A percentile compares a stretch with the other conserved stretches of the same genome.
Conservation (phyloP, 1,284 basidiomycete genomes). For the Omphalotus olearius region DNA sequence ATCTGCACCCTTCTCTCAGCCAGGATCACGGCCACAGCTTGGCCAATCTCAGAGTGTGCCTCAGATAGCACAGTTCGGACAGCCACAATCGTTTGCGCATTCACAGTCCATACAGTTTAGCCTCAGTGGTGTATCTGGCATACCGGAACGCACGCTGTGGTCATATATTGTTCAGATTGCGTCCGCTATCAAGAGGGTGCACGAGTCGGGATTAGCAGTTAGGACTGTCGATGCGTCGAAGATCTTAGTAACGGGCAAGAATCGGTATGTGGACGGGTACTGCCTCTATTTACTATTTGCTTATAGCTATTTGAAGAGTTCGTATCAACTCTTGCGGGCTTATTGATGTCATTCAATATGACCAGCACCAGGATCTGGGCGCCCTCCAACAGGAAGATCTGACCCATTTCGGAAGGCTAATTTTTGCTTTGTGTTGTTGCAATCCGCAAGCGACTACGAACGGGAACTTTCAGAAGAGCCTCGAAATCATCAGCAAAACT, state of each 20-base stretch:
- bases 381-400: conserved; percentile 86
- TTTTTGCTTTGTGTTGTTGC: conserved; percentile 79
- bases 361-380: conserved; percentile 57
- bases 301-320: conserved; percentile 39
- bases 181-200: conserved; percentile 82
- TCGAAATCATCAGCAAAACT: conserved; percentile 71
- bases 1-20: conserved; percentile 28
- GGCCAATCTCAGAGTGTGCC: conserved; percentile 15
- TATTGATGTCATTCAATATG: conserved; percentile 80
- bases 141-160: conserved; percentile 90
- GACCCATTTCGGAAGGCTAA: conserved; percentile 79
- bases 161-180: conserved; percentile 91
- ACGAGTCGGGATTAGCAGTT: conserved; percentile 80
- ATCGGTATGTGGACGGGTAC: conserved; percentile 52
- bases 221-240: conserved; percentile 86
- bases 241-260: conserved; percentile 86
- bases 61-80: conserved; percentile 2
- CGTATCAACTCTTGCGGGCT: conserved; percentile 82
- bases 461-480: conserved; percentile 66
- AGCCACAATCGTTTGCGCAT: conserved; percentile 17
- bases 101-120: conserved; percentile 8
- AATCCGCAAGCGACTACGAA: conserved; percentile 54
- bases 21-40: conserved; percentile 38
- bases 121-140: conserved; percentile 15
- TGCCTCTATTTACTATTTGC: conserved; percentile 1